Conservation (phyloP, 2,329 filamentous ascomycete species). For the Penicillium freii region DNA sequence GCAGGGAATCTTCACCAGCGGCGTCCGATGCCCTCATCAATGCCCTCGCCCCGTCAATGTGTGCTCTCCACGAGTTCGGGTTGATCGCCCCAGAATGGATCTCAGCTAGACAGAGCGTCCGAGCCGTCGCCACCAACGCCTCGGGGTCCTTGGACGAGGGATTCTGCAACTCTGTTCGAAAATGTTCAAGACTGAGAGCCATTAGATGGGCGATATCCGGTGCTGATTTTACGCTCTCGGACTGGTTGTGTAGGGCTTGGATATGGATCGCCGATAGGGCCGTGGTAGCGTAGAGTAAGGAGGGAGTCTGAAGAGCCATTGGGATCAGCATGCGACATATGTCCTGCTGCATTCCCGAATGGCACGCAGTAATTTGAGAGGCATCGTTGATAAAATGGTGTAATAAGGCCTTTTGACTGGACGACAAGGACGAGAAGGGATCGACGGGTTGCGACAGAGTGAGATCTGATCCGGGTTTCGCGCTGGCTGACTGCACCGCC, state of each 20-base stretch:
- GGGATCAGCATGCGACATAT: slow-evolving; percentile 46
- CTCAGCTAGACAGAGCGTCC: slow-evolving; percentile 45
- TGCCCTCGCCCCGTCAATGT: slow-evolving; percentile 44
- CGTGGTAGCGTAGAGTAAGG: slow-evolving; percentile 44
- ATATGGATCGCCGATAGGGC: slow-evolving; percentile 46
- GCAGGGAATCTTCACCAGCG: slow-evolving; percentile 21
- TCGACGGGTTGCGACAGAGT: slow-evolving; percentile 33
- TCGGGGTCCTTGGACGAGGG: slow-evolving; percentile 32
- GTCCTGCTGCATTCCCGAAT: slow-evolving; percentile 42
- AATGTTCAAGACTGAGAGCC: slow-evolving; percentile 43
- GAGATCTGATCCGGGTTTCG: slow-evolving; percentile 18
- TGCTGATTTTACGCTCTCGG: slow-evolving; percentile 38
- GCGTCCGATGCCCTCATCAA: slow-evolving; percentile 33
- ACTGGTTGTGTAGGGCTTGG: slow-evolving; percentile 36
- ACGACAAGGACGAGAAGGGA: slow-evolving; percentile 38
- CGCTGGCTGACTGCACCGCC: slow-evolving; percentile 13
- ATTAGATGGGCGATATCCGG: slow-evolving; percentile 41
- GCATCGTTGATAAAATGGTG: slow-evolving; percentile 45
- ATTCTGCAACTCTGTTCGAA: slow-evolving; percentile 41
- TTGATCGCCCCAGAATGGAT: slow-evolving; percentile 44
- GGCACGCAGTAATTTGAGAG: slow-evolving; percentile 43
- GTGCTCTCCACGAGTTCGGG: slow-evolving; percentile 43
- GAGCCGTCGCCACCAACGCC: slow-evolving; percentile 42
- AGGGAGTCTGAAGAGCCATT: slow-evolving; percentile 45
- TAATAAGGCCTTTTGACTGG: slow-evolving; percentile 38